These are phyloP conservation scores for Cladophialophora carrionii DNA, from an alignment of 2,329 filamentous ascomycete genomes.

Conservation along the genomic window DNA sequence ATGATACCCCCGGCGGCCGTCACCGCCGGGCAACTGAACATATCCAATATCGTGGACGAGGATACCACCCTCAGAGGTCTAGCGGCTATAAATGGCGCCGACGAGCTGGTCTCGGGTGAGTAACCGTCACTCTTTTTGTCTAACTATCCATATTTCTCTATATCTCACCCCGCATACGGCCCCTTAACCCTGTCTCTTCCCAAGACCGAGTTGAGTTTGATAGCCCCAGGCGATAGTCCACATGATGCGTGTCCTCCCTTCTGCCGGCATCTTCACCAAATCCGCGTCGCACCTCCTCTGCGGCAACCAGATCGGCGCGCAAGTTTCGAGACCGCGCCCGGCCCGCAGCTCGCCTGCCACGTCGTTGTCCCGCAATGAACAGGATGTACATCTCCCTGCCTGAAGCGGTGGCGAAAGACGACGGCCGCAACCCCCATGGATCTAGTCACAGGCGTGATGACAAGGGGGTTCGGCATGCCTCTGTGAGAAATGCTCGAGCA, in stretches of 20 bases:
- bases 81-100: neutral
- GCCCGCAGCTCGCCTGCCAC: neutral
- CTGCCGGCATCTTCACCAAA: conserved; percentile 3
- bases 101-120: conserved; percentile 3
- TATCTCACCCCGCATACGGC: no score
- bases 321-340: conserved; percentile 1
- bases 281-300: neutral
- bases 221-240: neutral
- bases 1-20: conserved; percentile 1
- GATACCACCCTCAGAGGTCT: conserved; percentile 6
- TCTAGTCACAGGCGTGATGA: neutral
- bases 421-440: neutral
- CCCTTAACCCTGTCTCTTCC: neutral
- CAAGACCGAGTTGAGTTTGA: neutral
- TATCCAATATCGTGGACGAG: conserved; percentile 5
- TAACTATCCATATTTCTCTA: neutral
- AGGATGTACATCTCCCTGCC: conserved; percentile 5
- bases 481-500: conserved; percentile 1
- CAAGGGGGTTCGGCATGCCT: conserved; percentile 1
- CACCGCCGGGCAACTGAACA: conserved; percentile 2
- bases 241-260: conserved; percentile 3
- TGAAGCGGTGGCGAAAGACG: conserved; percentile 1
- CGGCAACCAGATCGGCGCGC: neutral
- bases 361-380: neutral
- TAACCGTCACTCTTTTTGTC: neutral